These are phyloP conservation scores for Claviceps humidiphila DNA, from an alignment of 2,329 filamentous ascomycete genomes.

Conservation along the genomic window DNA sequence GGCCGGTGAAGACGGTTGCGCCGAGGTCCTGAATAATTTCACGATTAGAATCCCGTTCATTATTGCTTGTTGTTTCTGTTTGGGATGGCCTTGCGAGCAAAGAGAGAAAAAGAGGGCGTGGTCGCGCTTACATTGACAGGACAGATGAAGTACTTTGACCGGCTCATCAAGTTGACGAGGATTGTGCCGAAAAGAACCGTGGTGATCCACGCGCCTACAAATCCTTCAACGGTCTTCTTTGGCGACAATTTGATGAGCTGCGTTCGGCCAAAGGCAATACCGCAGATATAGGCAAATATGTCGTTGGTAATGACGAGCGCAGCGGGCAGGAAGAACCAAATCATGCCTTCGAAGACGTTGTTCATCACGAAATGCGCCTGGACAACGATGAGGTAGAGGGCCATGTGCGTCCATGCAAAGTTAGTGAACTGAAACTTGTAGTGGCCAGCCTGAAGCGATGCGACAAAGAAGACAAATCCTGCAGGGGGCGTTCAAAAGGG, in stretches of 20 bases:
- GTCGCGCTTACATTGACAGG: conserved; percentile 60
- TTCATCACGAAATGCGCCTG: conserved; percentile 99
- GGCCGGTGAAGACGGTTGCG: conserved; percentile 80
- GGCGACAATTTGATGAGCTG: conserved; percentile 96
- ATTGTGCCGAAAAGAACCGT: conserved; percentile 75
- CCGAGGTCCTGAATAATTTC: conserved; percentile 53
- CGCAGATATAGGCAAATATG: conserved; percentile 95
- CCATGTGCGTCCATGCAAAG: conserved; percentile 99
- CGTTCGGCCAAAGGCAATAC: conserved; percentile 90
- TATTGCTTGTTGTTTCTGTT: background rate
- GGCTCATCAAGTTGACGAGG: conserved; percentile 72
- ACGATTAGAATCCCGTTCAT: background rate
- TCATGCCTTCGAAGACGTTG: conserved; percentile 98
- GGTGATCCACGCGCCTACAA: conserved; percentile 91
- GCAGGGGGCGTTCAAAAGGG: background rate
- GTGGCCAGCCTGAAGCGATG: conserved; percentile 84
- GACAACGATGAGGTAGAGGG: conserved; percentile 91
- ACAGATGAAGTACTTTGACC: conserved; percentile 96
- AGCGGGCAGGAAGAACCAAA: conserved; percentile 97
- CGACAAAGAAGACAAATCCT: conserved; percentile 98
- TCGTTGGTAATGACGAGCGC: conserved; percentile 96
- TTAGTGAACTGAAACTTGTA: conserved; percentile 99
- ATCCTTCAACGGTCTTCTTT: conserved; percentile 98
- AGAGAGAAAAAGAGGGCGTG: background rate
- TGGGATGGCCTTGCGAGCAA: background rate